A percentile compares a stretch with the other conserved stretches of the same genome.
phyloP scores from a whole-genome alignment of 73 alveolate species.

The Blepharisma stoltei region DNA sequence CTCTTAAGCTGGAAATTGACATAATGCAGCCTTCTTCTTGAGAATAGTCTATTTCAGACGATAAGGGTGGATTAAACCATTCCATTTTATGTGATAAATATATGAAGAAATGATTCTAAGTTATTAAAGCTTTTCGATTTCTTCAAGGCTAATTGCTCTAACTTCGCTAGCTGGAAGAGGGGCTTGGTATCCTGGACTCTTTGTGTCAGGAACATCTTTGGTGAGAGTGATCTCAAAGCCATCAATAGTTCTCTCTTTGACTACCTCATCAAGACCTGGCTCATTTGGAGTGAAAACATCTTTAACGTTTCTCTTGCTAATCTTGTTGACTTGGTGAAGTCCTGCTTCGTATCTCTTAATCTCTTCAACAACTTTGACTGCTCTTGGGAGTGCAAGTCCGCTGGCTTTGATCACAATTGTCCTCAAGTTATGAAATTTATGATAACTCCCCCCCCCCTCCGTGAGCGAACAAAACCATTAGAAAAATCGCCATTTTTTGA shows the following conservation, averaged over 20 bases:
- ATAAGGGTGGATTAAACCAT: not conserved
- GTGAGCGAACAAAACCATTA: too few species aligned
- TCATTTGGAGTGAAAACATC: constrained; percentile 6
- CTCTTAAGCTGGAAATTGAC: not conserved
- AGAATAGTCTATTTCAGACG: not conserved
- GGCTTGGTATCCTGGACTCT: constrained; percentile 29
- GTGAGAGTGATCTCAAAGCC: not conserved
- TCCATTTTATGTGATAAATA: not conserved
- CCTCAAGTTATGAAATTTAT: too few species aligned
- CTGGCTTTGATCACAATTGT: constrained; percentile 26
- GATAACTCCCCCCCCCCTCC: too few species aligned
- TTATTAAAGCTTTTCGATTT: constrained; percentile 22
- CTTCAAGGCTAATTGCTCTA: not conserved
- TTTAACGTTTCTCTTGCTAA: constrained; percentile 4
- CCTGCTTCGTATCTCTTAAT: constrained; percentile 19
- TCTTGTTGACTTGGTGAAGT: constrained; percentile 19
- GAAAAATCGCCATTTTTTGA: too few species aligned
- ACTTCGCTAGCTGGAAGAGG: constrained; percentile 29
- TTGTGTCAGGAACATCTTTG: constrained; percentile 11
- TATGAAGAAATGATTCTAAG: not conserved
- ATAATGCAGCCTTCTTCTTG: not conserved
- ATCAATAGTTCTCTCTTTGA: not conserved
- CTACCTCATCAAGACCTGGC: constrained; percentile 21
- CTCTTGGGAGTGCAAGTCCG: constrained; percentile 28
- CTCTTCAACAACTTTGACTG: constrained; percentile 31